These are phyloP conservation scores for Aspergillus niger DNA, from an alignment of 2,329 filamentous ascomycete species.

Conservation along the genomic window DNA sequence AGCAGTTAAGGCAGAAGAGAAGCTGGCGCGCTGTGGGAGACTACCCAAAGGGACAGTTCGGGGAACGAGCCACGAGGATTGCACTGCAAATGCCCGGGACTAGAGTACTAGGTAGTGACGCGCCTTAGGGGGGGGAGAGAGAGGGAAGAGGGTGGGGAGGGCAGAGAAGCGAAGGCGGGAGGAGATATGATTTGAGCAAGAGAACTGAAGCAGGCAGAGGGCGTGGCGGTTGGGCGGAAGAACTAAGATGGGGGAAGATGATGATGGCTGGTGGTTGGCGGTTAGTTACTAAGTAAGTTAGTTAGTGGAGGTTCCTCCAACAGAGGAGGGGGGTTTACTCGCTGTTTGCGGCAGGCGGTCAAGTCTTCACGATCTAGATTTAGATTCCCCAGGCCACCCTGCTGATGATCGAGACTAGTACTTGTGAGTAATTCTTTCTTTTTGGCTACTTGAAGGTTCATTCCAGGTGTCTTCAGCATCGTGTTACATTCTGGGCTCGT, in stretches of 20 bases:
- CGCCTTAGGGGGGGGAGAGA: not conserved
- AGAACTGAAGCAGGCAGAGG: conserved; percentile 12
- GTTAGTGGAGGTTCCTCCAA: not conserved
- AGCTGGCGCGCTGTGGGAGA: conserved; percentile 10
- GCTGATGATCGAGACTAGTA: not conserved
- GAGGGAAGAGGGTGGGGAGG: not conserved
- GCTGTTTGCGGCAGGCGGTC: conserved; percentile 28
- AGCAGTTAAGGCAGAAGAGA: conserved; percentile 9
- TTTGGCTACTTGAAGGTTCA: not conserved
- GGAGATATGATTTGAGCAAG: conserved; percentile 2
- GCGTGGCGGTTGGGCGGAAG: conserved; percentile 25
- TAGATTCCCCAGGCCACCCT: not conserved
- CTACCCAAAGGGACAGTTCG: not conserved
- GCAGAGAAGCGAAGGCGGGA: not conserved
- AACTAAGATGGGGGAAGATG: conserved; percentile 11
- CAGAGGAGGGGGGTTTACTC: conserved; percentile 16
- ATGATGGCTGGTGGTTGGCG: not conserved
- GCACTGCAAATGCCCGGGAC: conserved; percentile 1
- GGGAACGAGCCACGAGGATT: not conserved
- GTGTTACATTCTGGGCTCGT: not conserved
- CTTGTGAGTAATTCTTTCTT: not conserved
- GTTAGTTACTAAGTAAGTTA: not conserved
- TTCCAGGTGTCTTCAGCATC: not conserved
- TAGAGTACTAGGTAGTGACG: not conserved
- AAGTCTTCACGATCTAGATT: not conserved